These are phyloP conservation scores for Eutrema japonicum DNA, from an alignment of 345 rosid species.

Conservation along the genomic window DNA sequence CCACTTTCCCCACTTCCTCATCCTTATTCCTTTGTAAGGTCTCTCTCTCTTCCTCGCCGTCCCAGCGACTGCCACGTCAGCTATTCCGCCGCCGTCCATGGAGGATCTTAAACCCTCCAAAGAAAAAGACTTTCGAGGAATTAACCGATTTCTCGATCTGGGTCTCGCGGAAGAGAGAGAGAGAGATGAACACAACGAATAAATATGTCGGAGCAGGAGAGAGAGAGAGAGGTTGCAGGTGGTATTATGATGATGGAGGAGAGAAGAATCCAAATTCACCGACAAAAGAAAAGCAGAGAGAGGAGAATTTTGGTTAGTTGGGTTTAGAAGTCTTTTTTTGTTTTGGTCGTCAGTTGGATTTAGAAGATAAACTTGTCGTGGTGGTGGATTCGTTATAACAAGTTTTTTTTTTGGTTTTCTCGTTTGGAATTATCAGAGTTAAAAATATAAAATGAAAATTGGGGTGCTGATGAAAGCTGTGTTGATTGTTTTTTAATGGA, in stretches of 20 bases:
- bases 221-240: slow-evolving; percentile 47
- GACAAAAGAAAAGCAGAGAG: slow-evolving; percentile 54
- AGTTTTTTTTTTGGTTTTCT: slow-evolving; percentile 18
- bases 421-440: slow-evolving; percentile 1
- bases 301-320: slow-evolving; percentile 41
- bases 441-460: not conserved
- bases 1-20: slow-evolving; percentile 99
- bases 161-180: slow-evolving; percentile 12
- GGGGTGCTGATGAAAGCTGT: slow-evolving; percentile 44
- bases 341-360: slow-evolving; percentile 28
- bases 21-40: slow-evolving; percentile 93
- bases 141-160: slow-evolving; percentile 5
- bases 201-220: slow-evolving; percentile 44
- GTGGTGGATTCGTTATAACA: slow-evolving; percentile 36
- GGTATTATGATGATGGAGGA: slow-evolving; percentile 31
- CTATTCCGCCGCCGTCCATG: slow-evolving; percentile 52
- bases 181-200: slow-evolving; percentile 37
- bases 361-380: slow-evolving; percentile 38
- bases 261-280: slow-evolving; percentile 72
- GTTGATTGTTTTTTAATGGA: slow-evolving; percentile 34
- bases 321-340: slow-evolving; percentile 21
- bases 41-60: slow-evolving; percentile 56
- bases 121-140: slow-evolving; percentile 17
- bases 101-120: slow-evolving; percentile 1
- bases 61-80: slow-evolving; percentile 40